Evolutionary conservation across 345 rosid genomes (phyloP), one percentile per base, ranked within the genome.

Genomic region (Arabidopsis arenosa): DNA sequence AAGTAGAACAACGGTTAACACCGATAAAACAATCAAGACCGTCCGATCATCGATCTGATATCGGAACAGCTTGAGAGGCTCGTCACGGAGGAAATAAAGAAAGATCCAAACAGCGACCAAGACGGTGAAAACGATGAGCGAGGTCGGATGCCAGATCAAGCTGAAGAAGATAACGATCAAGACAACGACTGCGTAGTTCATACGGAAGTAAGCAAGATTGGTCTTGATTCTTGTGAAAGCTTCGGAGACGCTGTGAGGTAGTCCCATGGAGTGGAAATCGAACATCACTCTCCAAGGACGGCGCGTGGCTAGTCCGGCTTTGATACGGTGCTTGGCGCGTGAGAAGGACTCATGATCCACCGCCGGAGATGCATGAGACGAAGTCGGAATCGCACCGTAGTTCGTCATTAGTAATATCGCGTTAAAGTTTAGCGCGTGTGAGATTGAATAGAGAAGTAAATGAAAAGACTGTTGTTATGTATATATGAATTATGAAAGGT

Each of bases 331-430:
- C 66, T 88, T 88, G 48, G 94, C 86, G 58, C 89, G 86, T 66
- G 94, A 83, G 45, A 91, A 59, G 74, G 72, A 87, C 4, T 86
- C 89, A 10, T 77, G 80, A 61, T 83, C 88, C 2, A 76, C 4
- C 53, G 63, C 17, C 58, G 75, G 63, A 0, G 76, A 79, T 1
- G 86, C 63, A 1, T 87, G 58, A n/a, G 98, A 72, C 60, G 96
- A 82, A 67, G 93, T 83, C 9, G 96, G 94, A 47, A 93, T 93
- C 23, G 97, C 81, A 74, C 93, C 94, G 86, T 93, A 93, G 54
- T 61, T 78, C 9, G 96, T 76, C 97, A 89, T 92, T 33, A 13
- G 33, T 26, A 11, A 1, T 67, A 36, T n/a, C 23, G 4, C 7
- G 43, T 56, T 56, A 6, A 0, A 2, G 0, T 57, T 57, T 14